phyloP scores from a whole-genome alignment of 2,329 filamentous ascomycete genomes.

The Aspergillus sp. region DNA sequence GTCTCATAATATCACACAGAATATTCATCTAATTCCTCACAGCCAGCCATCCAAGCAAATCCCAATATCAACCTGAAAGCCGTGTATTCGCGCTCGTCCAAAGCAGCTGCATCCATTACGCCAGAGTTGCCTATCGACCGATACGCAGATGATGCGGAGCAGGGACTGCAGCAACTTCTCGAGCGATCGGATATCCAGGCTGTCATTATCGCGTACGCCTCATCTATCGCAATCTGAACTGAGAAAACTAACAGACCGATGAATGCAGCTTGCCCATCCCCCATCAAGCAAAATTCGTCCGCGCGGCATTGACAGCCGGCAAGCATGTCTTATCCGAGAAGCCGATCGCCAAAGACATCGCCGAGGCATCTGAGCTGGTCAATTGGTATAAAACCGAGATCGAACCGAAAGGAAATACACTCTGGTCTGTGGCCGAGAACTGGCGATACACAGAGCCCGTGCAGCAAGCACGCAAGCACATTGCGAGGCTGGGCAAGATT shows the following conservation, averaged over 20 bases:
- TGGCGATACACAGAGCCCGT: constrained; percentile 60
- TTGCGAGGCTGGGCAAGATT: constrained; percentile 48
- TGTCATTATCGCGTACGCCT: constrained; percentile 29
- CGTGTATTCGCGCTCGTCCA: constrained; percentile 60
- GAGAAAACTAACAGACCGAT: neutral
- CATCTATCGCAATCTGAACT: neutral
- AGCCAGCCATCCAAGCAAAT: no score
- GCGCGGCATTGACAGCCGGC: constrained; percentile 56
- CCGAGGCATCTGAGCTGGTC: constrained; percentile 46
- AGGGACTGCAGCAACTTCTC: constrained; percentile 49
- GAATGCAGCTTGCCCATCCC: constrained; percentile 50
- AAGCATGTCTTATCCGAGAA: constrained; percentile 70
- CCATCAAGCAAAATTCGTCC: constrained; percentile 55
- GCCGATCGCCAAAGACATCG: constrained; percentile 59
- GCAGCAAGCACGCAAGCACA: constrained; percentile 46
- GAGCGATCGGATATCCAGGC: constrained; percentile 46
- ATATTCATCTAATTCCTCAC: no score
- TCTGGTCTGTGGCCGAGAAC: constrained; percentile 64
- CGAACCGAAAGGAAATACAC: constrained; percentile 36
- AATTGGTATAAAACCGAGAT: constrained; percentile 41
- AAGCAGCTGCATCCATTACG: constrained; percentile 49
- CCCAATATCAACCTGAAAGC: constrained; percentile 52
- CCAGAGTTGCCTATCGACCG: constrained; percentile 42
- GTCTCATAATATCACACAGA: neutral
- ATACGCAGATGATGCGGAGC: constrained; percentile 52